Evolutionary conservation across 2,329 filamentous ascomycete genomes (phyloP), one percentile per base, ranked within the genome.

Genomic region (Curvularia spicifera): DNA sequence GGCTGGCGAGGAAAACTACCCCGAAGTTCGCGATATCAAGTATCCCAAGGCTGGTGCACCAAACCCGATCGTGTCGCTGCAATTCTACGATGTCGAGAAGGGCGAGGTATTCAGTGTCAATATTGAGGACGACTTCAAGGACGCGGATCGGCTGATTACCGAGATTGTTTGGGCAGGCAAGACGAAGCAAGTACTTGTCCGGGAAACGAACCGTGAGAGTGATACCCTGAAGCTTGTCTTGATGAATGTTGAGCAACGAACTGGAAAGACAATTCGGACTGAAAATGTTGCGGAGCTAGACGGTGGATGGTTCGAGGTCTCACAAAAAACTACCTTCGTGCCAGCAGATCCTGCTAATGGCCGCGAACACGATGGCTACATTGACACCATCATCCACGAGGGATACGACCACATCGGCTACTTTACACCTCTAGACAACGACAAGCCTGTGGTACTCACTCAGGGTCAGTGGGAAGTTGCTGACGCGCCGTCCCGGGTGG

Each of bases 281-380:
- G 85, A 91, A 48, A 87, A 99, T 75, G 87, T 97, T 48, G 86
- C 87, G 64, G 84, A 89, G 56, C 82, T 97, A n/a, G 95, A 99
- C 74, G 93, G 93, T 22, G 96, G 95, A 33, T 99, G 95, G 95
- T 94, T 97, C 69, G 95, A 99, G 78, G 91, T 97, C 42, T 91
- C 92, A 0, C 89, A 97, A 69, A 86, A 89, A 42, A 97, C 93
- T 3, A 87, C 82, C 13, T 98, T 90, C 72, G 89, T 99, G 56
- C 95, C 95, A 1, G 91, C 92, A 3, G 91, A 97, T 73, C 85
- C 90, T 22, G 76, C 79, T 10, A 91, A 91, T 61, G 91, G 91
- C 13, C 88, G 93, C 22, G 82, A 85, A 1, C 78, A 94, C 5
- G 93, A 97, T 76, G 95, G 95, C 22, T 99, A 99, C 71, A 88